A percentile compares a stretch with the other conserved stretches of the same genome.
Evolutionary conservation across 1,139 yeast genomes (phyloP).

Genomic region (Magnusiomyces paraingens): DNA sequence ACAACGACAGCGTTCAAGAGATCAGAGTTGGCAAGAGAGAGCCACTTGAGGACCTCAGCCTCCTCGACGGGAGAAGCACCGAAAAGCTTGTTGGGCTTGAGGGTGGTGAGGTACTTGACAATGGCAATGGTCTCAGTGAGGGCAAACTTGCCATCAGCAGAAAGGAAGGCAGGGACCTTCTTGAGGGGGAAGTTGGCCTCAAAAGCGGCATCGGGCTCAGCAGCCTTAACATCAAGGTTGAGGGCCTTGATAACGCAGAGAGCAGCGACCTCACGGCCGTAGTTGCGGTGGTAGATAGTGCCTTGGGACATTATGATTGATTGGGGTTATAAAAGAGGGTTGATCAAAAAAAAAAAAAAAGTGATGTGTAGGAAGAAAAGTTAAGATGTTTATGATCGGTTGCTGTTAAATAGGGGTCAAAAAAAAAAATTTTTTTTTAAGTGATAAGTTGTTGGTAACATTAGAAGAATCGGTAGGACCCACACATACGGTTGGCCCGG

Average conservation of each 20-base stretch:
- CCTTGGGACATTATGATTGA: constrained; percentile 29
- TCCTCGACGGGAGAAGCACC: constrained; percentile 63
- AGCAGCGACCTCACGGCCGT: constrained; percentile 13
- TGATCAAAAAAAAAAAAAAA: neutral
- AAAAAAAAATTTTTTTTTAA: neutral
- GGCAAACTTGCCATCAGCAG: constrained; percentile 65
- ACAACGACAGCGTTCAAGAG: constrained; percentile 43
- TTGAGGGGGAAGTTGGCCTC: constrained; percentile 62
- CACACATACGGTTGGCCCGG: no score
- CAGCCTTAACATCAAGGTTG: constrained; percentile 62
- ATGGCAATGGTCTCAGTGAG: constrained; percentile 78
- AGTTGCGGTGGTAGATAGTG: constrained; percentile 24
- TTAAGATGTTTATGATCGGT: no score
- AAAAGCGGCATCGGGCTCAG: constrained; percentile 40
- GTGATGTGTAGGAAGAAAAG: neutral
- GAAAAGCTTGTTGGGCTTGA: constrained; percentile 39
- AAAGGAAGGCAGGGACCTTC: constrained; percentile 71
- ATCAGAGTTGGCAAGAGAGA: constrained; percentile 76
- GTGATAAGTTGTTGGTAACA: neutral
- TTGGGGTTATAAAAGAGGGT: neutral
- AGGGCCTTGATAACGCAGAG: constrained; percentile 61
- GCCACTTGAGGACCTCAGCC: constrained; percentile 71
- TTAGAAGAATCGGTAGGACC: neutral
- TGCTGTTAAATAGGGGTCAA: neutral
- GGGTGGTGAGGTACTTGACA: constrained; percentile 36